Percentiles rank a stretch among this genome's conserved stretches.
phyloP scores from a whole-genome alignment of 306 rosid genomes.

The Cicer pinnatifidum region DNA sequence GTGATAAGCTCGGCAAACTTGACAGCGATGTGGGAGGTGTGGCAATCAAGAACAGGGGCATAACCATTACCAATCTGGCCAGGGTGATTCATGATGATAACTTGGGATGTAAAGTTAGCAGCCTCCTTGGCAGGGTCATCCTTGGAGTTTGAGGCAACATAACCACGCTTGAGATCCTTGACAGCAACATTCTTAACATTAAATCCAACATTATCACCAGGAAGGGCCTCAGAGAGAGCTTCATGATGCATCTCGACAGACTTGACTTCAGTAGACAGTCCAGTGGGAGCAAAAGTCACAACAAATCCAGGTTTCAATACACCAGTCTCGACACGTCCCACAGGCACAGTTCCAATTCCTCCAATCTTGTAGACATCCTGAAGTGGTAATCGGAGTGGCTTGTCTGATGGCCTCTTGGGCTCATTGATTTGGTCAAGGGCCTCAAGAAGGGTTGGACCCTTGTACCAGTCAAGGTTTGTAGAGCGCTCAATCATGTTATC shows the following conservation, averaged over 20 bases:
- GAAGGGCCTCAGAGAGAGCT: slow-evolving; percentile 78
- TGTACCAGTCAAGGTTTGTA: slow-evolving; percentile 94
- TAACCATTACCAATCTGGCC: slow-evolving; percentile 92
- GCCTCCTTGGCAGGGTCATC: slow-evolving; percentile 96
- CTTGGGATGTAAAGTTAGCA: slow-evolving; percentile 84
- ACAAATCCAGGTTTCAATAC: slow-evolving; percentile 76
- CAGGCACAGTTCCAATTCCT: slow-evolving; percentile 94
- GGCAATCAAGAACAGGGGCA: slow-evolving; percentile 93
- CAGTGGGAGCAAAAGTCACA: slow-evolving; percentile 76
- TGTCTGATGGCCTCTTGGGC: slow-evolving; percentile 91
- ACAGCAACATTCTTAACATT: slow-evolving; percentile 93
- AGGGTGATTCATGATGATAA: slow-evolving; percentile 93
- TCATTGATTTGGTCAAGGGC: slow-evolving; percentile 78
- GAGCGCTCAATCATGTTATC: slow-evolving; percentile 94
- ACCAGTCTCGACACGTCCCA: slow-evolving; percentile 93
- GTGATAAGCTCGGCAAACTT: slow-evolving; percentile 75
- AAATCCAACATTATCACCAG: slow-evolving; percentile 91
- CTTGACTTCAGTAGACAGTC: slow-evolving; percentile 80
- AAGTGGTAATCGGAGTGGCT: slow-evolving; percentile 87
- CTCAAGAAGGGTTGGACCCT: slow-evolving; percentile 94
- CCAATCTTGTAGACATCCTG: slow-evolving; percentile 99
- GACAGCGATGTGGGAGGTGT: slow-evolving; percentile 87
- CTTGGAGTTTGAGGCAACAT: slow-evolving; percentile 87
- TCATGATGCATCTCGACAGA: slow-evolving; percentile 96
- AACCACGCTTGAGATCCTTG: slow-evolving; percentile 97